A percentile compares a stretch with the other conserved stretches of the same genome.
These are phyloP conservation scores for Yamadazyma atlantica DNA, from an alignment of 1,139 yeast genomes.

Conservation along the genomic window DNA sequence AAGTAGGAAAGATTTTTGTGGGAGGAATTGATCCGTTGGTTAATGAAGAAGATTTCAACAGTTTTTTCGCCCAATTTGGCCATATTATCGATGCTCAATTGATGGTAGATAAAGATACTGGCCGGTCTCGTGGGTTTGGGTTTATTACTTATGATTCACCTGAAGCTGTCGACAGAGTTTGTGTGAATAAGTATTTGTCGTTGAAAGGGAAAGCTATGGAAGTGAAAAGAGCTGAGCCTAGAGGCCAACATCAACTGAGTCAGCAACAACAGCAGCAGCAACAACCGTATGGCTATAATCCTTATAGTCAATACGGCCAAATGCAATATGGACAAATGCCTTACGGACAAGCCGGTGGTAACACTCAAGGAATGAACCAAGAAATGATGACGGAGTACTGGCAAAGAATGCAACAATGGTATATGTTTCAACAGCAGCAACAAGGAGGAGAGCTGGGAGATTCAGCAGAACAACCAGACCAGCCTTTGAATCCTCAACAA, in stretches of 20 bases:
- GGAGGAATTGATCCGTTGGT: slow-evolving; percentile 98
- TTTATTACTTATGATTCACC: slow-evolving; percentile 96
- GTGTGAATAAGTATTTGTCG: slow-evolving; percentile 76
- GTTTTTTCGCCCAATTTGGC: slow-evolving; percentile 87
- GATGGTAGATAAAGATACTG: slow-evolving; percentile 97
- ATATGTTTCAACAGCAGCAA: slow-evolving; percentile 59
- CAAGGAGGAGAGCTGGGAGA: slow-evolving; percentile 45
- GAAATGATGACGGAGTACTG: slow-evolving; percentile 88
- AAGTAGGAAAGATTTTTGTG: slow-evolving; percentile 94
- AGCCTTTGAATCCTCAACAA: slow-evolving; percentile 57
- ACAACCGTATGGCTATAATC: slow-evolving; percentile 30
- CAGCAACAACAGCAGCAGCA: slow-evolving; percentile 38
- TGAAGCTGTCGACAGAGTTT: slow-evolving; percentile 90
- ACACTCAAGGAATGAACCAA: slow-evolving; percentile 54
- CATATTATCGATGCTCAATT: slow-evolving; percentile 94
- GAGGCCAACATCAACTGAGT: slow-evolving; percentile 53
- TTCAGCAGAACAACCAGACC: slow-evolving; percentile 36
- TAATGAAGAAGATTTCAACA: slow-evolving; percentile 86
- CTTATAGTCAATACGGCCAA: slow-evolving; percentile 29
- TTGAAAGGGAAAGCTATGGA: slow-evolving; percentile 92
- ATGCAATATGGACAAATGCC: slow-evolving; percentile 27
- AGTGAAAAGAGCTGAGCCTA: slow-evolving; percentile 97
- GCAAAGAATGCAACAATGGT: slow-evolving; percentile 80
- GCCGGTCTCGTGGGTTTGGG: slow-evolving; percentile 97
- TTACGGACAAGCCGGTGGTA: slow-evolving; percentile 31